A percentile compares a stretch with the other conserved stretches of the same genome.
phyloP scores from a whole-genome alignment of 2,329 filamentous ascomycete species.

The Exophiala spinifera region DNA sequence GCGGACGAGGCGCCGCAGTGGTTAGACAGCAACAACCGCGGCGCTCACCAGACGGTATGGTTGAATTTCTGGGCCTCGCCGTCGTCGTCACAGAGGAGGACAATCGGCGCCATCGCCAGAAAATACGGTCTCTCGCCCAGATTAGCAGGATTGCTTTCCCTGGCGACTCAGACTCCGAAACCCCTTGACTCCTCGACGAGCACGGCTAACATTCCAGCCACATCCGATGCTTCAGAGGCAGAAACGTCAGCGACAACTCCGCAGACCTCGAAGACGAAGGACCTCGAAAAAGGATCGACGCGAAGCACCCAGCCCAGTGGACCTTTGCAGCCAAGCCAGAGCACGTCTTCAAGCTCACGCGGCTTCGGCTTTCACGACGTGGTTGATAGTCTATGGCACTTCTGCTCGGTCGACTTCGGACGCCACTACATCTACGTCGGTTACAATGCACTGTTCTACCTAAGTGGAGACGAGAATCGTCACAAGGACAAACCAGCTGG shows the following conservation, averaged over 20 bases:
- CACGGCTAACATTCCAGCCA: no score
- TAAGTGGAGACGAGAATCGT: slow-evolving; percentile 46
- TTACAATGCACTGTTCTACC: slow-evolving; percentile 21
- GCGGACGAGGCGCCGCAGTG: slow-evolving; percentile 7
- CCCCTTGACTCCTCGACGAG: neutral
- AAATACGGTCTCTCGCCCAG: slow-evolving; percentile 36
- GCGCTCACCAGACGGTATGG: slow-evolving; percentile 11
- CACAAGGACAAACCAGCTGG: slow-evolving; percentile 12
- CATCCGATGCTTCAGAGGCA: no score
- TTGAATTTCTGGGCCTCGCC: slow-evolving; percentile 24
- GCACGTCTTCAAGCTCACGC: slow-evolving; percentile 1
- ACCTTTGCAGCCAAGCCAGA: neutral
- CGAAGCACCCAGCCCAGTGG: no score
- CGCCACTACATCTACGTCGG: slow-evolving; percentile 23
- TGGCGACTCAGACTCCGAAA: neutral
- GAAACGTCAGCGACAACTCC: neutral
- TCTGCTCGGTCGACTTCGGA: slow-evolving; percentile 69
- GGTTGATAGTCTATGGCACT: slow-evolving; percentile 71
- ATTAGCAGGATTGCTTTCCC: slow-evolving; percentile 35
- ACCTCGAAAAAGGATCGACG: slow-evolving; percentile 14
- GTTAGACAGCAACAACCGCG: slow-evolving; percentile 1
- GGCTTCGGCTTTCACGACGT: slow-evolving; percentile 44
- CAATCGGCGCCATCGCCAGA: slow-evolving; percentile 19
- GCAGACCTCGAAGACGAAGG: neutral
- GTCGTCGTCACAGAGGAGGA: slow-evolving; percentile 3